Evolutionary conservation across 441 rosid species (phyloP).

Genomic region (Erysimum cheiri): DNA sequence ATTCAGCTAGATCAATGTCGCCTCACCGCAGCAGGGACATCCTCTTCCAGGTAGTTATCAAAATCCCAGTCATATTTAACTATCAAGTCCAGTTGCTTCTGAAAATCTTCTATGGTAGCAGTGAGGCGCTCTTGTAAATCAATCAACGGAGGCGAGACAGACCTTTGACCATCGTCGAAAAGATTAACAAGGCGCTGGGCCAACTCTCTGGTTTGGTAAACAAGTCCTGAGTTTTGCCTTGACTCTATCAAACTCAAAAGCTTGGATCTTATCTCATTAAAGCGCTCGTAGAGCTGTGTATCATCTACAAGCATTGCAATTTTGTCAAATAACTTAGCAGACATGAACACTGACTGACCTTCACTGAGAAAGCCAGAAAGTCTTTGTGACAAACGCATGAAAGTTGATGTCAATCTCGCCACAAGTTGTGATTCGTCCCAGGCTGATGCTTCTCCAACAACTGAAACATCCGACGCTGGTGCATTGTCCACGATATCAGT

Average conservation of each 20-base stretch:
- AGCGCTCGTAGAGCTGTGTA: constrained; percentile 72
- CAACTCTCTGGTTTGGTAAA: constrained; percentile 71
- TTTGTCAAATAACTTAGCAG: constrained; percentile 84
- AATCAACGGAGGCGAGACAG: constrained; percentile 85
- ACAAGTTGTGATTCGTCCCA: constrained; percentile 86
- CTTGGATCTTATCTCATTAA: constrained; percentile 73
- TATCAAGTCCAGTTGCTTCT: constrained; percentile 91
- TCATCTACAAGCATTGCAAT: constrained; percentile 82
- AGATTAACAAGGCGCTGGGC: constrained; percentile 76
- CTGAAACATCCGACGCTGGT: constrained; percentile 46
- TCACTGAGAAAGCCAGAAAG: constrained; percentile 89
- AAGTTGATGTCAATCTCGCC: constrained; percentile 68
- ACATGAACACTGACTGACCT: constrained; percentile 76
- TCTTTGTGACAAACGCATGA: constrained; percentile 79
- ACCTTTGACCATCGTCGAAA: constrained; percentile 80
- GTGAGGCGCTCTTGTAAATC: constrained; percentile 88
- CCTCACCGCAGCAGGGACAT: constrained; percentile 99
- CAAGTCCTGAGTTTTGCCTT: constrained; percentile 71
- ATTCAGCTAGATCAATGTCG: constrained; percentile 53
- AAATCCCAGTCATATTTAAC: constrained; percentile 96
- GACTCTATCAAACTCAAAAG: constrained; percentile 78
- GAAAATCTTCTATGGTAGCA: constrained; percentile 84
- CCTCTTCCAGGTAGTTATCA: constrained; percentile 90
- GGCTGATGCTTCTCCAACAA: constrained; percentile 50
- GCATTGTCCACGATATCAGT: constrained; percentile 40